Evolutionary conservation across 1,284 basidiomycete genomes (phyloP), one percentile per base, ranked within the genome.

Genomic region (Cutaneotrichosporon daszewskae): DNA sequence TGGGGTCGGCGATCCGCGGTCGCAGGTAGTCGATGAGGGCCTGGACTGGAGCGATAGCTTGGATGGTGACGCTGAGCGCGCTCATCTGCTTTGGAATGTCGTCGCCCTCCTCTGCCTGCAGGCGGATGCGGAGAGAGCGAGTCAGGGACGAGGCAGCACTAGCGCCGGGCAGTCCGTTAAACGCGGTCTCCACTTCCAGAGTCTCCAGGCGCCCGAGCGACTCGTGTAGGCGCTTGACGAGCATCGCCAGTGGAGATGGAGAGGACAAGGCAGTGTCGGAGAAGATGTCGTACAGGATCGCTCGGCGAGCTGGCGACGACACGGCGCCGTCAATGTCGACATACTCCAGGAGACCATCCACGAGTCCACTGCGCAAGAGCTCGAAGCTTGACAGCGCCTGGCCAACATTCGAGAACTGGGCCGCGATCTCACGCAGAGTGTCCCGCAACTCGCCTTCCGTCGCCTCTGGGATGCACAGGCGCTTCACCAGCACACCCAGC

Each of bases 1-100:
- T 54, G 5, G 85, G 69, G 7, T 87, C 87, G n/a, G 87, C 77
- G 18, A 96, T 83, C 8, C 89, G 78, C 14, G 91, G 91, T 0
- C 89, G 83, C 11, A 96, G 78, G 66, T 95, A 96, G 66, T 94
- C 90, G 59, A 94, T 88, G 24, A 96, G 77, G 0, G 90, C 88
- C 68, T 92, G 88, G 76, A 96, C 89, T 0, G 90, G 94, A 0
- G 92, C 91, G 47, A 96, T 94, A 3, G 90, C 91, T 62, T 95
- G 91, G 49, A 96, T 94, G 4, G 90, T 95, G 26, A 95, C 87
- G 35, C 89, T 86, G 55, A 96, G 85, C 53, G 88, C 88, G 55
- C 85, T 83, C 45, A 89, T 77, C 59, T 80, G 84, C 43, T 84
- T 81, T 7, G 91, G 89, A 20, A 92, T 77, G 54, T 91, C 87